Conservation (phyloP, 345 rosid species). For the Pistacia atlantica region DNA sequence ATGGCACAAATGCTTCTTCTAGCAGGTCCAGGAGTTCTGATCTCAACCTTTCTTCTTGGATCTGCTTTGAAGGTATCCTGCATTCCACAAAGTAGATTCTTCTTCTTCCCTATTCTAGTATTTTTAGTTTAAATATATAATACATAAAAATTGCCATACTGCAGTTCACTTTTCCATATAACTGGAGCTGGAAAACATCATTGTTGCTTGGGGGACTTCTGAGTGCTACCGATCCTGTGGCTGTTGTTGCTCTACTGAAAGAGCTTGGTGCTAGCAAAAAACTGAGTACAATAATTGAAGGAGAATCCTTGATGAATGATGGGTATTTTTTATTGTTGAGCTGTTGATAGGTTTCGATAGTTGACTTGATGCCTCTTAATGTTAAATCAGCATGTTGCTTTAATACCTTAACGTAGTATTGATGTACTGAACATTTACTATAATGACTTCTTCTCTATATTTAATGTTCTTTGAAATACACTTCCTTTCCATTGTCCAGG, state of each 20-base stretch:
- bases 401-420: background rate
- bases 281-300: slow-evolving; percentile 89
- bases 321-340: slow-evolving; percentile 51
- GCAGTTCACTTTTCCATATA: slow-evolving; percentile 85
- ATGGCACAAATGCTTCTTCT: slow-evolving; percentile 85
- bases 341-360: slow-evolving; percentile 2
- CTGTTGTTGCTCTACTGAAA: slow-evolving; percentile 91
- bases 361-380: slow-evolving; percentile 6
- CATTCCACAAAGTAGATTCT: background rate
- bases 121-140: background rate
- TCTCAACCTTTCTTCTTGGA: slow-evolving; percentile 83
- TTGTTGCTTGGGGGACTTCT: slow-evolving; percentile 95
- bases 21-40: slow-evolving; percentile 95
- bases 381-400: slow-evolving; percentile 9
- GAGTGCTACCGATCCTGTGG: slow-evolving; percentile 99
- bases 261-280: slow-evolving; percentile 99
- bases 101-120: background rate
- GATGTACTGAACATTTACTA: slow-evolving; percentile 3
- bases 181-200: slow-evolving; percentile 92
- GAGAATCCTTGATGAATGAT: slow-evolving; percentile 98
- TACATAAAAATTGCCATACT: slow-evolving; percentile 12
- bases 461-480: slow-evolving; percentile 15
- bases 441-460: slow-evolving; percentile 8
- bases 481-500: slow-evolving; percentile 47
- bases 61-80: slow-evolving; percentile 68